Evolutionary conservation across 768 basidiomycete genomes (phyloP).

Genomic region (Gymnopilus dilepis): DNA sequence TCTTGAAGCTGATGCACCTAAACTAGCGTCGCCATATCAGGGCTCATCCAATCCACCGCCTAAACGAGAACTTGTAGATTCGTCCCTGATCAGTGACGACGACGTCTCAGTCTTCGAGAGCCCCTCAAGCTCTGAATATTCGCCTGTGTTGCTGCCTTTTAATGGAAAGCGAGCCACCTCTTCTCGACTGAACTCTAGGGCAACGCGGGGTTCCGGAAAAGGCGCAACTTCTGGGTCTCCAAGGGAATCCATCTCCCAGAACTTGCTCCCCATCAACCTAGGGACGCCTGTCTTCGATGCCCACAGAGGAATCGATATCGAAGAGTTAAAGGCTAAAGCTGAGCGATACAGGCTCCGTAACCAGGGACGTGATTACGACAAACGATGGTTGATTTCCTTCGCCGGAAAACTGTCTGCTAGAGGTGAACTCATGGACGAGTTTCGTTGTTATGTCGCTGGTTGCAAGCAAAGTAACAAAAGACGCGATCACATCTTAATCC

Average conservation of each 20-base stretch:
- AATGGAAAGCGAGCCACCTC: constrained; percentile 22
- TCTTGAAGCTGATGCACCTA: not conserved
- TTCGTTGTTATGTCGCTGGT: constrained; percentile 69
- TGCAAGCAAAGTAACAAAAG: constrained; percentile 74
- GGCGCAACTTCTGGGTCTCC: constrained; percentile 20
- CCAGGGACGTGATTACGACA: constrained; percentile 64
- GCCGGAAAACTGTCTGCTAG: constrained; percentile 66
- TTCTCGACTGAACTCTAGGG: constrained; percentile 27
- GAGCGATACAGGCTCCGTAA: constrained; percentile 57
- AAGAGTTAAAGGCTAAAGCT: constrained; percentile 59
- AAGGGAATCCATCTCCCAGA: constrained; percentile 17
- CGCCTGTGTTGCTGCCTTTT: constrained; percentile 24
- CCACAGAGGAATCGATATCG: constrained; percentile 61
- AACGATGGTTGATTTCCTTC: constrained; percentile 68
- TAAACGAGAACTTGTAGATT: constrained; percentile 2
- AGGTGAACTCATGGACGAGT: constrained; percentile 64
- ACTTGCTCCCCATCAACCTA: constrained; percentile 33
- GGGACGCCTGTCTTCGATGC: constrained; percentile 67
- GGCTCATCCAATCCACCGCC: not conserved
- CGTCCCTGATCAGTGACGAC: constrained; percentile 30
- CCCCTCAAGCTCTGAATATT: constrained; percentile 37
- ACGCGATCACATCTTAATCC: constrained; percentile 75
- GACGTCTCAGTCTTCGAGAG: constrained; percentile 33
- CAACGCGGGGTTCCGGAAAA: constrained; percentile 15
- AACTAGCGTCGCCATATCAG: constrained; percentile 13